A percentile compares a stretch with the other conserved stretches of the same genome.
Conservation (phyloP, 1,284 basidiomycete genomes). For the Macrocybe sp. region DNA sequence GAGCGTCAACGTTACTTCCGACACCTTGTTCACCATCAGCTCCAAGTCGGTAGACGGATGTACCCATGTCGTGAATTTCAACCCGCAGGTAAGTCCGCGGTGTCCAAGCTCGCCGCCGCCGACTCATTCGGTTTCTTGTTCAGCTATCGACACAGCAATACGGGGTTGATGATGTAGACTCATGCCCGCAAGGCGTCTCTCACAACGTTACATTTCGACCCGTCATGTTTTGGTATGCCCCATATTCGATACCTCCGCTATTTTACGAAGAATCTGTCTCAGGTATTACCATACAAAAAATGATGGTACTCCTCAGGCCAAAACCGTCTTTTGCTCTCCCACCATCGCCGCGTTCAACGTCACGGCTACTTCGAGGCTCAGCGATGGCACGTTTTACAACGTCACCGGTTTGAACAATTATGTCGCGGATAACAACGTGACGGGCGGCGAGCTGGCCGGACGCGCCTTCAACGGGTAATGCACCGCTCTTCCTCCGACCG, state of each 20-base stretch:
- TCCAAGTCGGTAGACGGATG: constrained; percentile 44
- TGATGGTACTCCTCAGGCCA: constrained; percentile 32
- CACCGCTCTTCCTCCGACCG: not conserved
- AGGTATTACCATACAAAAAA: constrained; percentile 32
- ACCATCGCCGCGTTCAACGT: constrained; percentile 40
- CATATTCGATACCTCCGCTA: not conserved
- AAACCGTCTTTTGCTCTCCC: constrained; percentile 53
- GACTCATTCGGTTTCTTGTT: not conserved
- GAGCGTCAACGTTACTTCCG: constrained; percentile 17
- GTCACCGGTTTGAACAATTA: constrained; percentile 28
- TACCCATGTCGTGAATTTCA: constrained; percentile 28
- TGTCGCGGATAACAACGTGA: constrained; percentile 43
- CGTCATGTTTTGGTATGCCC: constrained; percentile 58
- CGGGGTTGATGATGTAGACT: constrained; percentile 33
- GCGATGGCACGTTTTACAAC: constrained; percentile 32
- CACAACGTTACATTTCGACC: constrained; percentile 40
- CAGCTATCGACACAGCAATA: constrained; percentile 40
- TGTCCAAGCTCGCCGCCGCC: not conserved
- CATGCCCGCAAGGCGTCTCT: constrained; percentile 29
- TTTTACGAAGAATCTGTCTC: not conserved
- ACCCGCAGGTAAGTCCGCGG: constrained; percentile 24
- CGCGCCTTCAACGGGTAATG: constrained; percentile 53
- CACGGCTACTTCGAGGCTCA: constrained; percentile 37
- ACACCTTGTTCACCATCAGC: constrained; percentile 28
- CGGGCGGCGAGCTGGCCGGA: constrained; percentile 36